Evolutionary conservation across 2,329 filamentous ascomycete species (phyloP), one percentile per base, ranked within the genome.

Genomic region (Talaromyces sp.): DNA sequence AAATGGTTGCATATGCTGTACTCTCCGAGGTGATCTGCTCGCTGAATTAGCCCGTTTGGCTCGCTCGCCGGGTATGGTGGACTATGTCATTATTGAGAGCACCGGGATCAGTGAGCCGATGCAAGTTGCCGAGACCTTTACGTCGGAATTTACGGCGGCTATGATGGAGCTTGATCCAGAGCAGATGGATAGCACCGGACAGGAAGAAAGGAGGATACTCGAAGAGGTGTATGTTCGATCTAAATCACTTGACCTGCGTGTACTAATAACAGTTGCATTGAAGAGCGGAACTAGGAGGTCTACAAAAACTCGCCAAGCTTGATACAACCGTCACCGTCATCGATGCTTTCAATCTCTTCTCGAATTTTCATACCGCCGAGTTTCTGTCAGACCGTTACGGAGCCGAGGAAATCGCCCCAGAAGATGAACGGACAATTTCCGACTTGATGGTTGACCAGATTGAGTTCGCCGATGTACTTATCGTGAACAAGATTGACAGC

Each of bases 1-100:
- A 70, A 91, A 90, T 67, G 88, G 89, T 10, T 92, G 90, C 69
- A 92, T 92, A 70, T 92, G 89, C 79, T 92, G 90, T 70, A 92
- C 89, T 0, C 80, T 92, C 0, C 86, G 90, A 3, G 89, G 89
- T 0, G 89, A 92, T 64, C 76, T 92, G 1, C 82, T 92, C 0
- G 86, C 89, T 66, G 89, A 92, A 72, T 83, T 92, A 0, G 88
- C 89, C 0, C 83, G 83, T 0, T 80, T 92, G 1, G 83, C 88
- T 0, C 84, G 88, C 71, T 81, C 86, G 0, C 45, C 50, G 2
- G 83, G 86, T 19, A 79, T 84, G 59, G 88, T 91, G 43, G 88
- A 92, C 73, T 91, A 92, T 73, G 85, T 91, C 31, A 80, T 91
- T 45, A 89, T 90, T 49, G 89, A 91, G 74, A 90, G 87, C 71